These are phyloP conservation scores for Cladosporium phlei DNA, from an alignment of 2,329 filamentous ascomycete genomes.

Conservation along the genomic window DNA sequence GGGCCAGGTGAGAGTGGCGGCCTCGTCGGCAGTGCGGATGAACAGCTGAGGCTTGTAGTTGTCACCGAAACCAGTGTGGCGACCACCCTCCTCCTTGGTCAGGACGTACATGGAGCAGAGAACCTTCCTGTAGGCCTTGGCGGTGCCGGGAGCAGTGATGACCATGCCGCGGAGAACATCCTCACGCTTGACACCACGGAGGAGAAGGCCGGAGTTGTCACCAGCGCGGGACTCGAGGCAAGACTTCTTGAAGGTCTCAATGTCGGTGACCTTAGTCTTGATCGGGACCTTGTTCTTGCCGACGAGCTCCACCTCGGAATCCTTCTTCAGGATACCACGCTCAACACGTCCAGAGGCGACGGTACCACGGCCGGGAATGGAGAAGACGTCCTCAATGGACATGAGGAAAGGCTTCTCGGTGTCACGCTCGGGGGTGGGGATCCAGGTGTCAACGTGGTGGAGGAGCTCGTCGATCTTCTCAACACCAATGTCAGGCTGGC, in stretches of 20 bases:
- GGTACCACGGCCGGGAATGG: slow-evolving; percentile 76
- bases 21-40: slow-evolving; percentile 79
- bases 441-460: slow-evolving; percentile 87
- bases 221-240: slow-evolving; percentile 94
- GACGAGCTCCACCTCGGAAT: slow-evolving; percentile 89
- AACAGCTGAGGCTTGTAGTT: slow-evolving; percentile 98
- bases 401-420: slow-evolving; percentile 98
- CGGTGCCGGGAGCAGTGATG: slow-evolving; percentile 72
- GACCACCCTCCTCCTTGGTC: slow-evolving; percentile 95
- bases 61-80: slow-evolving; percentile 89
- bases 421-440: slow-evolving; percentile 89
- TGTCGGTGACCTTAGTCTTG: slow-evolving; percentile 99
- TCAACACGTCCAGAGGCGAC: slow-evolving; percentile 96
- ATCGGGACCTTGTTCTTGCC: slow-evolving; percentile 77
- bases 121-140: slow-evolving; percentile 88
- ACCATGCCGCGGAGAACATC: slow-evolving; percentile 95
- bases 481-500: slow-evolving; percentile 79
- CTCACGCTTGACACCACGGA: slow-evolving; percentile 93
- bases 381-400: slow-evolving; percentile 73
- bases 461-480: slow-evolving; percentile 89
- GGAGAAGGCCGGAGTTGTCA: slow-evolving; percentile 95
- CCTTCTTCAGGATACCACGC: slow-evolving; percentile 89
- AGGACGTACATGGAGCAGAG: slow-evolving; percentile 94
- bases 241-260: slow-evolving; percentile 99
- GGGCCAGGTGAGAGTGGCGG: slow-evolving; percentile 76